Evolutionary conservation across 768 basidiomycete species (phyloP).

Genomic region (Holtermanniella nyarrowii): DNA sequence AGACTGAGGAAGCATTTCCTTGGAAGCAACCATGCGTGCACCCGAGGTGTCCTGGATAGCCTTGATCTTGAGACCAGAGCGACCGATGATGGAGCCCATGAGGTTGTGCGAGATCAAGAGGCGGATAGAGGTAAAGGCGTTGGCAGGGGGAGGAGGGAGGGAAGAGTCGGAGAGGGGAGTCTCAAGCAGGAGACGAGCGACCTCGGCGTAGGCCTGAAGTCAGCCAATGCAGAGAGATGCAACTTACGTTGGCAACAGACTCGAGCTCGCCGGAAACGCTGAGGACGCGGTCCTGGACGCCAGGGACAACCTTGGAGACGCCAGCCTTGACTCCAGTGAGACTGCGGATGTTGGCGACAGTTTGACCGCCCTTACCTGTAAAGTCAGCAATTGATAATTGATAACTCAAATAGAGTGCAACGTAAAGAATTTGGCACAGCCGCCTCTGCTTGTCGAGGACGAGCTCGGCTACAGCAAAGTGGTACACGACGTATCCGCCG

Average conservation of each 20-base stretch:
- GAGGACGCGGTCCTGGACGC: constrained; percentile 95
- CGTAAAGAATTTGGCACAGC: background rate
- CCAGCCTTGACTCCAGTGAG: constrained; percentile 96
- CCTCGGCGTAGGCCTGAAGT: constrained; percentile 80
- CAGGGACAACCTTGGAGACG: constrained; percentile 95
- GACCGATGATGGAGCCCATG: constrained; percentile 98
- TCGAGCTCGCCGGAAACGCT: constrained; percentile 87
- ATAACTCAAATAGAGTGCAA: background rate
- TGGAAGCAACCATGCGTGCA: constrained; percentile 95
- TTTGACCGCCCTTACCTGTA: constrained; percentile 76
- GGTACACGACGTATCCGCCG: constrained; percentile 31
- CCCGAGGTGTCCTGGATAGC: constrained; percentile 94
- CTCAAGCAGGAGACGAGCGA: constrained; percentile 70
- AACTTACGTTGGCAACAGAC: constrained; percentile 72
- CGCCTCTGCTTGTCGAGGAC: too few relatives aligned
- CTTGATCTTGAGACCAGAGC: constrained; percentile 94
- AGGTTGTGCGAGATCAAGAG: constrained; percentile 97
- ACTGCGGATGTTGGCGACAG: constrained; percentile 91
- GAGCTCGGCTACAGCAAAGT: too few relatives aligned
- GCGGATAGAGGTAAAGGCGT: constrained; percentile 69
- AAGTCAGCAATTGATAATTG: constrained; percentile 10
- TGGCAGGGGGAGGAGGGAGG: constrained; percentile 58
- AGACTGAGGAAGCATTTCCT: constrained; percentile 98
- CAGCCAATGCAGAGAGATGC: constrained; percentile 6
- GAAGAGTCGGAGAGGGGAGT: constrained; percentile 65